Percentiles rank a stretch among this genome's conserved stretches.
Evolutionary conservation across 2,329 filamentous ascomycete genomes (phyloP).

Genomic region (Penicillium occitanis): DNA sequence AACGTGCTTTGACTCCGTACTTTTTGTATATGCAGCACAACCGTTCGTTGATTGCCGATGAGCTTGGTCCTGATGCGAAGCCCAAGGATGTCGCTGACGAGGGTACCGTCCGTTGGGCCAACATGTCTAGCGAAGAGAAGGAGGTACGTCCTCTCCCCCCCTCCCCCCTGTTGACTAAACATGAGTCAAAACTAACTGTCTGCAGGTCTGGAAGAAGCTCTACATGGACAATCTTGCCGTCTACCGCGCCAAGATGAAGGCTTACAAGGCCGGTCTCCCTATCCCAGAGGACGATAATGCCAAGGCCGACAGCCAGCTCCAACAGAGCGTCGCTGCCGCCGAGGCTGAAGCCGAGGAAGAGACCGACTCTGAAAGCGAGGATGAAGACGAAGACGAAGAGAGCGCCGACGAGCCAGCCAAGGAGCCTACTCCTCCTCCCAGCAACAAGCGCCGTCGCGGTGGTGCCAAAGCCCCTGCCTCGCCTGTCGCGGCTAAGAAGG

Average conservation of each 20-base stretch:
- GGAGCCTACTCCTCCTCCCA: conserved; percentile 46
- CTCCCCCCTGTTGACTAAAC: no score
- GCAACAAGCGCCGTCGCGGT: conserved; percentile 48
- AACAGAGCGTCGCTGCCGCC: conserved; percentile 42
- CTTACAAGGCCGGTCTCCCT: conserved; percentile 56
- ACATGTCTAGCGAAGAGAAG: conserved; percentile 73
- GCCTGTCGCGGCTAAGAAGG: conserved; percentile 38
- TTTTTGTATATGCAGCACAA: conserved; percentile 92
- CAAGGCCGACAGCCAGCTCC: conserved; percentile 43
- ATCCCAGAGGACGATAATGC: conserved; percentile 46
- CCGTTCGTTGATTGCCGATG: conserved; percentile 75
- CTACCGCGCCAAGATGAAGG: conserved; percentile 57
- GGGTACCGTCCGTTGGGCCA: conserved; percentile 80
- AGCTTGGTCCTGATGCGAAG: conserved; percentile 71
- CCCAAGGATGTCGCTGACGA: conserved; percentile 87
- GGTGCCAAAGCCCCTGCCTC: conserved; percentile 35
- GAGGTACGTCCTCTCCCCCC: conserved; percentile 42
- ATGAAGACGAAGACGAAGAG: conserved; percentile 28
- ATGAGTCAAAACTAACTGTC: background rate
- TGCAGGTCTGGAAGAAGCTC: conserved; percentile 55
- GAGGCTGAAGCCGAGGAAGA: conserved; percentile 38
- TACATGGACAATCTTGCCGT: conserved; percentile 58
- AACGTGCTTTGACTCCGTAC: conserved; percentile 89
- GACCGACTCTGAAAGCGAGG: conserved; percentile 25
- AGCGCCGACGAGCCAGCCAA: conserved; percentile 35